A percentile compares a stretch with the other conserved stretches of the same genome.
Evolutionary conservation across 2,329 filamentous ascomycete genomes (phyloP).

Genomic region (Dichotomopilus funicola): DNA sequence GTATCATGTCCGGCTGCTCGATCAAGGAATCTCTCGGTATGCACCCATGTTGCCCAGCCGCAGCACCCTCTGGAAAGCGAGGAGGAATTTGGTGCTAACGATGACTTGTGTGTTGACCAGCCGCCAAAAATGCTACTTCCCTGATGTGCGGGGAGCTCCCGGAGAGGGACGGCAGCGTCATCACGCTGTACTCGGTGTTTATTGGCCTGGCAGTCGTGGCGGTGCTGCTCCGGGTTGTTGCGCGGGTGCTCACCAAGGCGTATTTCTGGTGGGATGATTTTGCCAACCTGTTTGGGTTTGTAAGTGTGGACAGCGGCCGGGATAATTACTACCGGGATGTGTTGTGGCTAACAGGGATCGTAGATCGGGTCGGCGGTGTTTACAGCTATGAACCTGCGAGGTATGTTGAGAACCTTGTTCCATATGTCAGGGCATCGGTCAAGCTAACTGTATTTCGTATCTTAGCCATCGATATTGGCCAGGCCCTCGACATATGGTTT

Average conservation of each 20-base stretch:
- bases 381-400: slow-evolving; percentile 13
- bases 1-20: slow-evolving; percentile 11
- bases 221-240: slow-evolving; percentile 17
- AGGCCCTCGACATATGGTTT: slow-evolving; percentile 48
- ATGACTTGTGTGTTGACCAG: slow-evolving; percentile 5
- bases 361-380: slow-evolving; percentile 16
- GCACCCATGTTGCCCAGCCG: background rate
- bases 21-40: slow-evolving; percentile 16
- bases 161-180: slow-evolving; percentile 7
- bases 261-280: slow-evolving; percentile 25
- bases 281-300: slow-evolving; percentile 19
- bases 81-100: background rate
- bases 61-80: background rate
- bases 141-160: slow-evolving; percentile 10
- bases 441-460: background rate
- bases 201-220: slow-evolving; percentile 17
- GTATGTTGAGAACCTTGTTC: background rate
- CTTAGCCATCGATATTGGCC: slow-evolving; percentile 30
- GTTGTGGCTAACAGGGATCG: background rate
- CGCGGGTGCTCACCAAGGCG: slow-evolving; percentile 20
- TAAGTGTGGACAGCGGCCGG: background rate
- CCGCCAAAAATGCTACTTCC: slow-evolving; percentile 14
- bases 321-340: rapidly evolving
- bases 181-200: slow-evolving; percentile 17
- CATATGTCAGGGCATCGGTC: background rate